A percentile compares a stretch with the other conserved stretches of the same genome.
Conservation (phyloP, 1,284 basidiomycete species). For the Tilletia indica region DNA sequence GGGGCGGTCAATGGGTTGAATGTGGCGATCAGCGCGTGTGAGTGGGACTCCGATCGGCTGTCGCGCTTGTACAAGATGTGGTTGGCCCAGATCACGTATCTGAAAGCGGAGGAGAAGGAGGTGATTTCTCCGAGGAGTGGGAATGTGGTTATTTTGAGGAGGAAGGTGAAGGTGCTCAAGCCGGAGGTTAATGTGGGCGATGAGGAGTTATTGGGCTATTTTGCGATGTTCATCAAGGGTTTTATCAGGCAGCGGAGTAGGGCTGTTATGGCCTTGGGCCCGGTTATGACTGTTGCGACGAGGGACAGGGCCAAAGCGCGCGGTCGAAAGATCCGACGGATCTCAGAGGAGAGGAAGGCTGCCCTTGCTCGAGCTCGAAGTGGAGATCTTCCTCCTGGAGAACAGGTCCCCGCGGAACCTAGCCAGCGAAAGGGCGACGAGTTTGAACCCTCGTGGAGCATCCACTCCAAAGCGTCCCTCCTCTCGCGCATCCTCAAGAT, state of each 20-base stretch:
- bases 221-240: neutral
- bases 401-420: neutral
- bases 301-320: neutral
- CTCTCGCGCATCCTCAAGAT: neutral
- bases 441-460: neutral
- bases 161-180: neutral
- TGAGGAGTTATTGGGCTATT: neutral
- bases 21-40: slow-evolving; percentile 5
- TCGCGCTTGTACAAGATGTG: slow-evolving; percentile 15
- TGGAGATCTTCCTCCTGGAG: neutral
- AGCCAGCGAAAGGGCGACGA: neutral
- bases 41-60: slow-evolving; percentile 12
- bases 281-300: neutral
- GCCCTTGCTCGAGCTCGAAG: too few species aligned
- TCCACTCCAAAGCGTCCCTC: neutral
- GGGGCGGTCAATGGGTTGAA: neutral
- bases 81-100: neutral
- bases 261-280: neutral
- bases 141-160: neutral
- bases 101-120: neutral
- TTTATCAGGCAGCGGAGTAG: neutral
- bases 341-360: neutral
- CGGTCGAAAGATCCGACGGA: neutral
- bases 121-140: neutral
- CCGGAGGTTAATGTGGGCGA: neutral